Evolutionary conservation across 306 rosid genomes (phyloP).

Genomic region (Corylus americana): DNA sequence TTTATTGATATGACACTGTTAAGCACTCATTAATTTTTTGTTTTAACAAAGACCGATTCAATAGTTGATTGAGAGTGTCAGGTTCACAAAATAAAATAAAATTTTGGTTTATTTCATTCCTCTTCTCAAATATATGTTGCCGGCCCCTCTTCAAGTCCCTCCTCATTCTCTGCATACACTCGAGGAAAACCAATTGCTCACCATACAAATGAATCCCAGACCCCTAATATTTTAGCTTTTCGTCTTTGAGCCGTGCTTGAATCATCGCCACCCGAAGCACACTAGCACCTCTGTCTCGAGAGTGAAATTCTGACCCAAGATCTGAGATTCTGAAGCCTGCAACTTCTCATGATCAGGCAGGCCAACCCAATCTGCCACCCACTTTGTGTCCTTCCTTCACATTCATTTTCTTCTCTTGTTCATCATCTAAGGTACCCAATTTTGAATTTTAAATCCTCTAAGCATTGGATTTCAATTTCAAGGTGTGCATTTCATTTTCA

Average conservation of each 20-base stretch:
- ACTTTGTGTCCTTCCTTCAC: constrained; percentile 3
- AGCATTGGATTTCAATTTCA: background rate
- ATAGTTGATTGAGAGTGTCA: too few species aligned
- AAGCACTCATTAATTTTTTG: too few species aligned
- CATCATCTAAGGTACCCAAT: constrained; percentile 36
- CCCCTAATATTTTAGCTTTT: constrained; percentile 13
- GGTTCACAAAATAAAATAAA: too few species aligned
- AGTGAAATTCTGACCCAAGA: constrained; percentile 31
- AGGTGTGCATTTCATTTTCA: background rate
- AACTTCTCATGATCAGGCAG: background rate
- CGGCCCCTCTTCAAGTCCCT: too few species aligned
- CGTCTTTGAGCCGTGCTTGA: constrained; percentile 25
- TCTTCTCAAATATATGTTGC: too few species aligned
- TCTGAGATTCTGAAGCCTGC: constrained; percentile 20
- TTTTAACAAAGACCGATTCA: too few species aligned
- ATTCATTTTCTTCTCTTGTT: constrained; percentile 24
- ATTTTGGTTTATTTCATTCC: too few species aligned
- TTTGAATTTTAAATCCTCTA: background rate
- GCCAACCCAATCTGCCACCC: constrained; percentile 10
- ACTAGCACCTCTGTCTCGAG: constrained; percentile 19
- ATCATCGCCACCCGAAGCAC: constrained; percentile 26
- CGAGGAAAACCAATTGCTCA: constrained; percentile 22
- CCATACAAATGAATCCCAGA: constrained; percentile 22
- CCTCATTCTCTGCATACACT: constrained; percentile 15
- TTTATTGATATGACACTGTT: too few species aligned